phyloP scores from a whole-genome alignment of 2,329 filamentous ascomycete species.

The Botrytis cinerea region DNA sequence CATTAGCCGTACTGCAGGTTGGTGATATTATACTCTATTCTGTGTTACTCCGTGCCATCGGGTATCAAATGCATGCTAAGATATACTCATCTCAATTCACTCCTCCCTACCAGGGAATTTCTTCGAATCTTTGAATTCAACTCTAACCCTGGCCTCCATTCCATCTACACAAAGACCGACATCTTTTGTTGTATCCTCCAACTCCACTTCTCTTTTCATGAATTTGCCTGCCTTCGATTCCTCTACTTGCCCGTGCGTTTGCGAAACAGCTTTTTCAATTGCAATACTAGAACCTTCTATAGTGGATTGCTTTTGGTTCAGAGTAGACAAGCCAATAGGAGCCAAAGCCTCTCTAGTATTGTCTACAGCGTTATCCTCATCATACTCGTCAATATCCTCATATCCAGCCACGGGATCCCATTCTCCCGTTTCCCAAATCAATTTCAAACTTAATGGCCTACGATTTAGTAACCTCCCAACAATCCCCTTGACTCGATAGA shows the following conservation, averaged over 20 bases:
- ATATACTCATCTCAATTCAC: constrained; percentile 22
- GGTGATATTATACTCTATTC: not conserved
- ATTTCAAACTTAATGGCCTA: constrained; percentile 61
- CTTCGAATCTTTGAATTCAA: constrained; percentile 52
- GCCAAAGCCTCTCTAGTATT: constrained; percentile 28
- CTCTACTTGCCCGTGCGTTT: not conserved
- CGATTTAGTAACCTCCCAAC: constrained; percentile 70
- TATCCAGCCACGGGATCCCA: constrained; percentile 75
- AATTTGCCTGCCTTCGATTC: constrained; percentile 52
- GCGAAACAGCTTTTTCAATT: not conserved
- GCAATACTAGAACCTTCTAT: not conserved
- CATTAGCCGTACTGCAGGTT: not conserved
- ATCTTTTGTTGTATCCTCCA: constrained; percentile 76
- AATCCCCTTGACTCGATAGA: constrained; percentile 80
- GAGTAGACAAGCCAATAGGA: constrained; percentile 20
- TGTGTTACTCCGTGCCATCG: not conserved
- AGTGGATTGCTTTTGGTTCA: constrained; percentile 35
- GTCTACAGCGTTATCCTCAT: constrained; percentile 51
- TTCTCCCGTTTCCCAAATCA: constrained; percentile 90
- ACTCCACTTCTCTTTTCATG: constrained; percentile 76
- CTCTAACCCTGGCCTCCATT: constrained; percentile 66
- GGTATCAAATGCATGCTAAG: constrained; percentile 15
- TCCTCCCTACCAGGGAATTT: not conserved
- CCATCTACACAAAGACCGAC: constrained; percentile 84
- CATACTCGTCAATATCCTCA: constrained; percentile 58